phyloP scores from a whole-genome alignment of 2,329 filamentous ascomycete species.

The Pseudogymnoascus sp. region DNA sequence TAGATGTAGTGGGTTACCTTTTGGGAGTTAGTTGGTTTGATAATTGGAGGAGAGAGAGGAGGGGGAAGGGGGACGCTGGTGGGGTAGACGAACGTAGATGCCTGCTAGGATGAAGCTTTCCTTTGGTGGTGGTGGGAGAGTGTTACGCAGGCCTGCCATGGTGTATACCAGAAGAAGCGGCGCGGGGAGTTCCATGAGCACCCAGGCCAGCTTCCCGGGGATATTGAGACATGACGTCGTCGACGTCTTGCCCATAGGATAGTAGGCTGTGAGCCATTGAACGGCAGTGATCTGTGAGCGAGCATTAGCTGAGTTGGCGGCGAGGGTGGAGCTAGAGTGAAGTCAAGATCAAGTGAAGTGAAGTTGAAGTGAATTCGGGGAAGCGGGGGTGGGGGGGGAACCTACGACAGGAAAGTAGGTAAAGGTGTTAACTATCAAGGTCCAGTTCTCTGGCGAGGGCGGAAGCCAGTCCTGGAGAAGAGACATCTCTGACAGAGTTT shows the following conservation, averaged over 20 bases:
- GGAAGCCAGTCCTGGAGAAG: slow-evolving; percentile 36
- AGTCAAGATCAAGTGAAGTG: neutral
- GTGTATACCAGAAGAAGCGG: slow-evolving; percentile 72
- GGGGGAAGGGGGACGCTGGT: neutral
- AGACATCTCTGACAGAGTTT: slow-evolving; percentile 17
- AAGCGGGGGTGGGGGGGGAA: slow-evolving; percentile 10
- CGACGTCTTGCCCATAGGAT: slow-evolving; percentile 91
- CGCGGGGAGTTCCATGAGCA: slow-evolving; percentile 77
- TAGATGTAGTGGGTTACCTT: slow-evolving; percentile 81
- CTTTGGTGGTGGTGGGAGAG: slow-evolving; percentile 57
- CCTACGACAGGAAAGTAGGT: slow-evolving; percentile 44
- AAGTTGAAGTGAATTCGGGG: neutral
- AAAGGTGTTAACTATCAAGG: slow-evolving; percentile 44
- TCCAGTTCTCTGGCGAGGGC: slow-evolving; percentile 51
- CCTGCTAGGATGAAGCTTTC: slow-evolving; percentile 69
- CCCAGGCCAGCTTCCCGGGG: slow-evolving; percentile 82
- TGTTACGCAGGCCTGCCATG: slow-evolving; percentile 57
- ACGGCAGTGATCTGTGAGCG: slow-evolving; percentile 54
- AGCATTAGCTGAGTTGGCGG: neutral
- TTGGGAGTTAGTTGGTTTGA: neutral
- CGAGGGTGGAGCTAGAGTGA: neutral
- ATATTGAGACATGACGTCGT: slow-evolving; percentile 67
- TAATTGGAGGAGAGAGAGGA: neutral
- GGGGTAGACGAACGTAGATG: slow-evolving; percentile 42
- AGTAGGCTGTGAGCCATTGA: slow-evolving; percentile 71